A percentile compares a stretch with the other conserved stretches of the same genome.
Evolutionary conservation across 83 land plant genomes (phyloP).

Genomic region (Diphasiastrum complanatum): DNA sequence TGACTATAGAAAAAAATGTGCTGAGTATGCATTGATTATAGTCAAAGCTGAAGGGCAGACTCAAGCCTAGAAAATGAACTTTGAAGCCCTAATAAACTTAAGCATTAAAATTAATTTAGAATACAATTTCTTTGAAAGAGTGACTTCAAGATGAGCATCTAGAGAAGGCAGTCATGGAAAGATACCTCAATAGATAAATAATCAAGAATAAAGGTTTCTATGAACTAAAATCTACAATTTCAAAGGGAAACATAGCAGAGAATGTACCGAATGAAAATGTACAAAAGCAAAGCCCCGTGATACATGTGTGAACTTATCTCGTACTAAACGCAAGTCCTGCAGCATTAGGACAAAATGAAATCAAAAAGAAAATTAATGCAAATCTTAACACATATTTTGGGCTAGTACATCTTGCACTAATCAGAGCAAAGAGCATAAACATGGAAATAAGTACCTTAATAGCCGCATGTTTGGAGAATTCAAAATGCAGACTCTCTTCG

Average conservation of each 20-base stretch:
- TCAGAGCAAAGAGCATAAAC: background rate
- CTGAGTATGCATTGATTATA: too few relatives aligned
- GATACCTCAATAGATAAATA: too few relatives aligned
- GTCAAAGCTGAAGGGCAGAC: too few relatives aligned
- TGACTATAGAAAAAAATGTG: too few relatives aligned
- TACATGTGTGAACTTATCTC: constrained; percentile 92
- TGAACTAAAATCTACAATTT: background rate
- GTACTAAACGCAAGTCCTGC: constrained; percentile 92
- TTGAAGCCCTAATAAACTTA: background rate
- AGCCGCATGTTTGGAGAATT: constrained; percentile 96
- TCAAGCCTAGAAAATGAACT: too few relatives aligned
- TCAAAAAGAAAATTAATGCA: background rate
- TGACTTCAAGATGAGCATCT: too few relatives aligned
- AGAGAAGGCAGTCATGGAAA: too few relatives aligned
- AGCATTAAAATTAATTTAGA: background rate
- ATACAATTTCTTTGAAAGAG: background rate
- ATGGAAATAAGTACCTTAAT: constrained; percentile 54
- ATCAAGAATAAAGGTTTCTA: background rate
- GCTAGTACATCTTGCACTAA: constrained; percentile 4
- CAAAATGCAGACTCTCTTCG: constrained; percentile 95
- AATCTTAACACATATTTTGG: background rate
- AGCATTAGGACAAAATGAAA: background rate
- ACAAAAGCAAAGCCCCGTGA: constrained; percentile 96
- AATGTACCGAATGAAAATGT: constrained; percentile 82
- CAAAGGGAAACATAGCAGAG: background rate